Evolutionary conservation across 768 basidiomycete species (phyloP).

Genomic region (Stropharia rugosoannulata): DNA sequence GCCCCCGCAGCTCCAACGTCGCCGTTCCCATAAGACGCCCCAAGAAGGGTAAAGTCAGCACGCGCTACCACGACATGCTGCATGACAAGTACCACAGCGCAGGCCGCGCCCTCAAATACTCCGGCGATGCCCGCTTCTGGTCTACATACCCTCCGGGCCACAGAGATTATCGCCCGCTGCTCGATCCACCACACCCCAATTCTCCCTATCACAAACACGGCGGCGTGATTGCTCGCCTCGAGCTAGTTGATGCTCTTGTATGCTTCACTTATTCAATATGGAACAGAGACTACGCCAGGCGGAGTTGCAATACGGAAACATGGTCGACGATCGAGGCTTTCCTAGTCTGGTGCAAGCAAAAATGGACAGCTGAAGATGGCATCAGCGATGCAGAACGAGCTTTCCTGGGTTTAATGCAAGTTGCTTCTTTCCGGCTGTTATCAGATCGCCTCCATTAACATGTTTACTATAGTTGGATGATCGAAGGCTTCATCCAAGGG

Average conservation of each 20-base stretch:
- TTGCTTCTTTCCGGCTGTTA: conserved; percentile 17
- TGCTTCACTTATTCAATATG: conserved; percentile 85
- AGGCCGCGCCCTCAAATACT: conserved; percentile 80
- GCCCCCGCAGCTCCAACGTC: conserved; percentile 22
- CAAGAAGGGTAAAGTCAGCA: conserved; percentile 53
- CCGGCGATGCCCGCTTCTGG: conserved; percentile 77
- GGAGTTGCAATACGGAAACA: conserved; percentile 54
- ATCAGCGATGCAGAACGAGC: conserved; percentile 56
- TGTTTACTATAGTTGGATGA: conserved; percentile 60
- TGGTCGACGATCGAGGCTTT: conserved; percentile 73
- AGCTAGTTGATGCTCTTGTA: conserved; percentile 78
- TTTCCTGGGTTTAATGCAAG: conserved; percentile 82
- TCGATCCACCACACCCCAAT: conserved; percentile 60
- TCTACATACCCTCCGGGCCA: conserved; percentile 67
- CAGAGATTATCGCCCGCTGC: conserved; percentile 62
- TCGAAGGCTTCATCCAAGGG: conserved; percentile 70
- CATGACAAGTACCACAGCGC: conserved; percentile 69
- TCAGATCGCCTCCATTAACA: conserved; percentile 16
- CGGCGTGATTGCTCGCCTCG: conserved; percentile 73
- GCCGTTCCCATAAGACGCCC: conserved; percentile 66
- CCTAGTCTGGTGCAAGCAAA: conserved; percentile 69
- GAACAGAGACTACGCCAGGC: conserved; percentile 66
- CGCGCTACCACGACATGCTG: conserved; percentile 53
- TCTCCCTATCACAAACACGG: conserved; percentile 77
- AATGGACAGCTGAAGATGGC: conserved; percentile 57